phyloP scores from a whole-genome alignment of 306 rosid genomes.

The Rubus parviflorus region DNA sequence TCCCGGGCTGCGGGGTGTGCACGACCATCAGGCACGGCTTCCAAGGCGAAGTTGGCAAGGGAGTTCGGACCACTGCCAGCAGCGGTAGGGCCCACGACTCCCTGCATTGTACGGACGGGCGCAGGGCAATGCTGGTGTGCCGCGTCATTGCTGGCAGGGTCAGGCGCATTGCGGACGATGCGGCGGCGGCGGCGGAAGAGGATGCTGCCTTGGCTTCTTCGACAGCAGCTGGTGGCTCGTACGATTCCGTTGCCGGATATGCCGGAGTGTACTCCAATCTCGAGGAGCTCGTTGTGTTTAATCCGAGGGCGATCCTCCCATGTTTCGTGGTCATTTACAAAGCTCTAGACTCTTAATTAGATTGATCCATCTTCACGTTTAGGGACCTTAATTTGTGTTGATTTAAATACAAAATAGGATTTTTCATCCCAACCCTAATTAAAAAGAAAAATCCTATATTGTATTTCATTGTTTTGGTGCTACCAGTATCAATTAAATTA shows the following conservation, averaged over 20 bases:
- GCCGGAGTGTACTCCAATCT: conserved; percentile 75
- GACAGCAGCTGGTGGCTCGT: conserved; percentile 30
- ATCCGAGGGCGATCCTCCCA: conserved; percentile 87
- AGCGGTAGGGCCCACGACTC: conserved; percentile 95
- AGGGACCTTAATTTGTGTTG: too few relatives aligned
- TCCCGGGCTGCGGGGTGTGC: conserved; percentile 80
- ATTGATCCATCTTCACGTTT: too few relatives aligned
- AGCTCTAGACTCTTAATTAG: conserved; percentile 36
- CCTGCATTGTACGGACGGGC: conserved; percentile 29
- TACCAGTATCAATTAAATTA: background rate
- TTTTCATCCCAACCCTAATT: background rate
- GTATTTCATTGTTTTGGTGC: conserved; percentile 8
- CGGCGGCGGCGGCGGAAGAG: conserved; percentile 52
- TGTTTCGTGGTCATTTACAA: conserved; percentile 89
- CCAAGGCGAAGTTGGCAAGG: conserved; percentile 43
- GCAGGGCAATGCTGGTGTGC: conserved; percentile 88
- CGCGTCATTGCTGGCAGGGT: conserved; percentile 94
- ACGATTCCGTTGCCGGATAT: conserved; percentile 74
- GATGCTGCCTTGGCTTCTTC: background rate
- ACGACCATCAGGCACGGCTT: conserved; percentile 72
- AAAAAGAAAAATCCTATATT: background rate
- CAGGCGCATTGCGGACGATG: conserved; percentile 59
- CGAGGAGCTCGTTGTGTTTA: conserved; percentile 74
- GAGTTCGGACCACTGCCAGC: conserved; percentile 82
- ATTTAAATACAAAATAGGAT: background rate